Conservation (phyloP, 352 stramenopile species). For the Pythium folliculosum region DNA sequence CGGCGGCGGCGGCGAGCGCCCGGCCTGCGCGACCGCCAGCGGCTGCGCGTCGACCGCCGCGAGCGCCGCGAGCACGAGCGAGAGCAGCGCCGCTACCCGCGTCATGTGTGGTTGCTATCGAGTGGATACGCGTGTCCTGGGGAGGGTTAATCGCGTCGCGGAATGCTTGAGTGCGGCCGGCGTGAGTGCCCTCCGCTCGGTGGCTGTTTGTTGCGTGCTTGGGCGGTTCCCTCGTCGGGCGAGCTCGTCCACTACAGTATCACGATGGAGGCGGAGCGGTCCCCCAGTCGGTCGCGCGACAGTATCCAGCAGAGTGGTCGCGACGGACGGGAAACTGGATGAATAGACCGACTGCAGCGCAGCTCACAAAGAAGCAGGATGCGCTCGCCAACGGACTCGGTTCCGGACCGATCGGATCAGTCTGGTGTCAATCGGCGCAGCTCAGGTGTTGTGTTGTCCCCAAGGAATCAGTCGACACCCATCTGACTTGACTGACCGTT, state of each 20-base stretch:
- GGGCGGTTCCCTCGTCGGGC: too few species aligned
- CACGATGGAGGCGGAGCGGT: constrained; percentile 1
- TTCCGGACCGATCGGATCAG: too few species aligned
- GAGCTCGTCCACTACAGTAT: neutral
- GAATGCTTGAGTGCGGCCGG: neutral
- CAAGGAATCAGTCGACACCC: neutral
- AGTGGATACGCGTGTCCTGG: too few species aligned
- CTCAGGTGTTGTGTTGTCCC: neutral
- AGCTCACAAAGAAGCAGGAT: neutral
- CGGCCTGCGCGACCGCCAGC: neutral
- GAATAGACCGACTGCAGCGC: too few species aligned
- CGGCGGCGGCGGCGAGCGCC: neutral
- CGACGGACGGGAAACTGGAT: neutral
- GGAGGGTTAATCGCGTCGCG: neutral
- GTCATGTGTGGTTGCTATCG: too few species aligned
- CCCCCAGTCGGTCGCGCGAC: neutral
- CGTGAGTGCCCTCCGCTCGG: neutral
- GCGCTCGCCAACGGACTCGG: too few species aligned
- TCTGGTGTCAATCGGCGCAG: too few species aligned
- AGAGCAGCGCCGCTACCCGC: neutral
- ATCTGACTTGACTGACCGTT: neutral
- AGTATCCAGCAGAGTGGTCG: constrained; percentile 1
- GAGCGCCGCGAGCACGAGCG: neutral
- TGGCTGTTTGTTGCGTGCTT: too few species aligned
- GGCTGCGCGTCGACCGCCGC: neutral